Conservation (phyloP, 176 grass and related monocot species). For the Dendrocalamus sinicus region DNA sequence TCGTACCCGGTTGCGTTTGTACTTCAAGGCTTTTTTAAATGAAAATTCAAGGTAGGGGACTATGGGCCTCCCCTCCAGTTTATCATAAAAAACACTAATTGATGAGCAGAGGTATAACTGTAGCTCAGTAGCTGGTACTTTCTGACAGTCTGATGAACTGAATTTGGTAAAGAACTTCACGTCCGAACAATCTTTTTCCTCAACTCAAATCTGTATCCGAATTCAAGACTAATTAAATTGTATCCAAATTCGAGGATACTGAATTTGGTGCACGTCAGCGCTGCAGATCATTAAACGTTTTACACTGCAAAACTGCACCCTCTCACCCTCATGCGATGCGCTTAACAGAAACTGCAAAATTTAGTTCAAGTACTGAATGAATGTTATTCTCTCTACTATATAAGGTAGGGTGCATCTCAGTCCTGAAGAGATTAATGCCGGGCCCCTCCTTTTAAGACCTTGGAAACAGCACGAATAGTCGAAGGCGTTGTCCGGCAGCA, state of each 20-base stretch:
- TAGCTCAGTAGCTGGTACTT: neutral
- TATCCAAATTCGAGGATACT: neutral
- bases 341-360: neutral
- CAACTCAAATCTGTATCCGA: neutral
- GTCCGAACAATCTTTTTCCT: neutral
- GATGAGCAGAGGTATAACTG: no score
- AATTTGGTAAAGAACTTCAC: neutral
- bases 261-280: neutral
- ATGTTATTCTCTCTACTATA: slow-evolving; percentile 6
- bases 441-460: slow-evolving; percentile 48
- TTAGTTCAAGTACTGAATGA: slow-evolving; percentile 1
- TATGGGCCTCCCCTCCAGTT: no score
- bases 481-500: slow-evolving; percentile 80
- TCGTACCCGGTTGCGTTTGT: no score
- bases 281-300: neutral
- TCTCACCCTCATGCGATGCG: neutral
- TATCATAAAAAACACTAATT: neutral
- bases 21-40: no score
- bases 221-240: neutral
- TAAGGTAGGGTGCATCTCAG: neutral
- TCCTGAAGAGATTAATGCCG: slow-evolving; percentile 14
- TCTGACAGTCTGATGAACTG: neutral
- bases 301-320: slow-evolving; percentile 13
- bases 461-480: slow-evolving; percentile 70
- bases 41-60: no score